Percentiles rank a stretch among this genome's conserved stretches.
Evolutionary conservation across 441 rosid genomes (phyloP).

Genomic region (Mallotus repandus): DNA sequence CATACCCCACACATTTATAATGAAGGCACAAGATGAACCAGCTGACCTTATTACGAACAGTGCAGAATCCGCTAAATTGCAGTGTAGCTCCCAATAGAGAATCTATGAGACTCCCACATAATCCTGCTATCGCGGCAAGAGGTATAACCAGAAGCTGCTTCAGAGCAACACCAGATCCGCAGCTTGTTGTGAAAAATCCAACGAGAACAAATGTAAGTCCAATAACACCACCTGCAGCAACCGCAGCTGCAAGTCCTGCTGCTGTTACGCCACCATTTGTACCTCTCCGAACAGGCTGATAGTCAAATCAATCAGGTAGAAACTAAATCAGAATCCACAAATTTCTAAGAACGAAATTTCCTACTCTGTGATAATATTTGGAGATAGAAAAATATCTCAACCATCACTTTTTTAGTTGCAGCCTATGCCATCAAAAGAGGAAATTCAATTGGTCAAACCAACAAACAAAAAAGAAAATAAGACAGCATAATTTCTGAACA

Average conservation of each 20-base stretch:
- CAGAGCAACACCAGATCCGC: constrained; percentile 47
- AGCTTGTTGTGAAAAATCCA: constrained; percentile 65
- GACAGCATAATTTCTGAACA: neutral
- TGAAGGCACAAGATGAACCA: neutral
- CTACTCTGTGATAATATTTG: too few species aligned
- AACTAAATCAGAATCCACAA: constrained; percentile 22
- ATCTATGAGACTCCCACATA: constrained; percentile 76
- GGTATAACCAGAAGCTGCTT: constrained; percentile 82
- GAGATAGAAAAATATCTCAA: neutral
- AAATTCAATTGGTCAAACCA: neutral
- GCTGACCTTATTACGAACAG: constrained; percentile 76
- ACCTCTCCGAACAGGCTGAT: constrained; percentile 82
- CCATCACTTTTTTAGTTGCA: neutral
- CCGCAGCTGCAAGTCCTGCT: constrained; percentile 77
- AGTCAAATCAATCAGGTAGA: constrained; percentile 11
- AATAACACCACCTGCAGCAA: constrained; percentile 67
- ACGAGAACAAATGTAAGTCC: constrained; percentile 67
- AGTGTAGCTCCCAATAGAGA: constrained; percentile 88
- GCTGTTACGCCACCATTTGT: constrained; percentile 91
- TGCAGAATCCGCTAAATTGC: constrained; percentile 91
- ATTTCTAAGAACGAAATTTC: neutral
- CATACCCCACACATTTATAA: neutral
- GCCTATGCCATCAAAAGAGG: neutral
- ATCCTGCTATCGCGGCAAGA: constrained; percentile 65
- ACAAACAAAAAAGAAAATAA: neutral